Evolutionary conservation across 805 yeast genomes (phyloP), one percentile per base, ranked within the genome.

Genomic region (Lipomyces mesembrius): DNA sequence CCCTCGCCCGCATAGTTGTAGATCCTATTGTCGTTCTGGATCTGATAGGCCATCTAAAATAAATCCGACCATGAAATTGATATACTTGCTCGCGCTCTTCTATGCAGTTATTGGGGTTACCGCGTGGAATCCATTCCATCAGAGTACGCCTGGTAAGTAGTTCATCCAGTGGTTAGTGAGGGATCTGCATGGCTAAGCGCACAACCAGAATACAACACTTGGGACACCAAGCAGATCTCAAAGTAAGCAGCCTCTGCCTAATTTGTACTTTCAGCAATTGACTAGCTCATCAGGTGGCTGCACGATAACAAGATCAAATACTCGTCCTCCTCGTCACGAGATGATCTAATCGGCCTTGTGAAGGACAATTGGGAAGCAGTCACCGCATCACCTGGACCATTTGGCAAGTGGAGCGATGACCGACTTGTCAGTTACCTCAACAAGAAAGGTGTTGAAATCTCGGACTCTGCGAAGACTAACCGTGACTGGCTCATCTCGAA

Each of bases 201-300:
- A 22, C 9, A 22, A 11, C 4, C 22, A 62, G 69, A 67, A 53
- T 68, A 67, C 63, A 61, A 64, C 46, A 35, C 64, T 81, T 22
- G 91, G 87, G 74, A 65, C 60, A 56, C 65, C 22, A 62, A 65
- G 39, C 63, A 51, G 46, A 39, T 63, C 49, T 2, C 51, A 3
- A 61, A 66, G 59, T 56, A 56, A 34, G 49, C n/a, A 8, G 3
- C 25, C 37, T 1, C 22, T n/a, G 22, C 34, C 46, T 52, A 59
- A 8, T 39, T 46, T 53, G 6, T 53, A 1, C 27, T 25, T 20
- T 56, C 35, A 35, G 46, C 29, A 3, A 35, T 56, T 20, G 59
- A n/a, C 25, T 9, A n/a, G 14, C 8, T 4, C 3, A 20, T 14
- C 9, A 57, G 59, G 55, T 68, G 71, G 71, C 61, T 68, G 43